Base-by-base conservation (phyloP, 176 grass and related monocot species). In the Chloris gayana region DNA sequence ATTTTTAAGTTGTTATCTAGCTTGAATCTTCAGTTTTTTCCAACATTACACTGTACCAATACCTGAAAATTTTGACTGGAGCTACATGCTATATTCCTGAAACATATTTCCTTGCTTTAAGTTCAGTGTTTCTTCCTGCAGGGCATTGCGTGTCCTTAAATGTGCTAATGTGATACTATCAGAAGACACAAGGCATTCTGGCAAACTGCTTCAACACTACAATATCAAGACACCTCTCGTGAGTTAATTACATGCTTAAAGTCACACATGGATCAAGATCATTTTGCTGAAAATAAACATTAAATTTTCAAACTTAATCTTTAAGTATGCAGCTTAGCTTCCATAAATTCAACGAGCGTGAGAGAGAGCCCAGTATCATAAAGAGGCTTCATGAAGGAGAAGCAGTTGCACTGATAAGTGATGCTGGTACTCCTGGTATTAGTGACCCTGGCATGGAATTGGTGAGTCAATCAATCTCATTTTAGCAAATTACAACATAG, bases 151-250 rank as follows among this genome's bases (percentile, higher is more conserved):
- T 67, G 79, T 98, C 47, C 95, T 98, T 68, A 95, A 91, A 87
- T 98, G 81, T 67, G 90, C 86, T 69, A 51, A 88, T 89, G 86
- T 95, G 6, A 93, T 95, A 93, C 92, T 98, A 31, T 87, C 95
- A 19, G 95, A 98, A 85, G 95, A 98, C 78, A 98, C 95, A 59
- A 87, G 95, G 73, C 95, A 98, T 91, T 98, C 95, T 51, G 89
- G 92, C 62, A 98, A 91, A 74, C 81, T 98, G 74, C 95, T 98
- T 93, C 91, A 91, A 34, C 81, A 98, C 74, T 98, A 95, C 76
- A 87, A 85, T 31, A 98, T 98, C 71, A 98, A 89, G 75, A 94
- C 92, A 88, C 92, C 95, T 76, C 90, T 98, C 72, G 95, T 95
- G 74, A 93, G 90, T 82, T 64, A 77, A 47, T 86, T 26, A 4